phyloP scores from a whole-genome alignment of 1,284 basidiomycete genomes.

The Fomitiporia mediterranea region DNA sequence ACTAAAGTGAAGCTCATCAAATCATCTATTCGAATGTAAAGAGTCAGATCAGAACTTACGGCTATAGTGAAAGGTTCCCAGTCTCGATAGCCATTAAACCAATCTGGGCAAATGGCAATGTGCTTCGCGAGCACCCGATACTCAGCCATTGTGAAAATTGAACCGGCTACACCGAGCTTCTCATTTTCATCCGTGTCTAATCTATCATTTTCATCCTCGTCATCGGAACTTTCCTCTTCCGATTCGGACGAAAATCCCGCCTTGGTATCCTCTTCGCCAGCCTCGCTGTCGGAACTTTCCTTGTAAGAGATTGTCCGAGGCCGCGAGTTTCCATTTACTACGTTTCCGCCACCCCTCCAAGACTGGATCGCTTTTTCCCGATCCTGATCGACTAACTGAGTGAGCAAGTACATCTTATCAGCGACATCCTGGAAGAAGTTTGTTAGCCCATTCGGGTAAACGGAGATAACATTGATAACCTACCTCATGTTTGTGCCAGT shows the following conservation, averaged over 20 bases:
- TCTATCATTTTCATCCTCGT: conserved; percentile 24
- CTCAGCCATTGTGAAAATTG: conserved; percentile 51
- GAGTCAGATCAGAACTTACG: conserved; percentile 33
- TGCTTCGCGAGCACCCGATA: conserved; percentile 52
- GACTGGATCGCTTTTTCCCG: conserved; percentile 12
- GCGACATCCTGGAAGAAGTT: no score
- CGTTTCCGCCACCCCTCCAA: conserved; percentile 10
- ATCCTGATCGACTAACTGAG: conserved; percentile 25
- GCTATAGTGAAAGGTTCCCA: conserved; percentile 49
- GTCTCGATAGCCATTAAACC: conserved; percentile 40
- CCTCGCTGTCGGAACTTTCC: conserved; percentile 12
- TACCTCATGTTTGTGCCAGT: conserved; percentile 57
- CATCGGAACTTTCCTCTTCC: conserved; percentile 25
- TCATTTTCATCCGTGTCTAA: conserved; percentile 37
- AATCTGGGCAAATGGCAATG: conserved; percentile 44
- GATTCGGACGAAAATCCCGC: conserved; percentile 25
- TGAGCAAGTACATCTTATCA: conserved; percentile 57
- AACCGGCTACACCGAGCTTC: conserved; percentile 48
- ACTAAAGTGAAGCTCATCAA: conserved; percentile 25
- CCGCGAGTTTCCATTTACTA: background rate
- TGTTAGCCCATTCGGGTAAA: no score
- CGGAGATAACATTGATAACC: no score
- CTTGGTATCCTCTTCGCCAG: background rate
- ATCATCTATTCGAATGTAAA: background rate
- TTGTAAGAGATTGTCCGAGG: conserved; percentile 5